Base-by-base conservation (phyloP, 2,329 filamentous ascomycete species). In the Ophidiomyces ophidiicola region DNA sequence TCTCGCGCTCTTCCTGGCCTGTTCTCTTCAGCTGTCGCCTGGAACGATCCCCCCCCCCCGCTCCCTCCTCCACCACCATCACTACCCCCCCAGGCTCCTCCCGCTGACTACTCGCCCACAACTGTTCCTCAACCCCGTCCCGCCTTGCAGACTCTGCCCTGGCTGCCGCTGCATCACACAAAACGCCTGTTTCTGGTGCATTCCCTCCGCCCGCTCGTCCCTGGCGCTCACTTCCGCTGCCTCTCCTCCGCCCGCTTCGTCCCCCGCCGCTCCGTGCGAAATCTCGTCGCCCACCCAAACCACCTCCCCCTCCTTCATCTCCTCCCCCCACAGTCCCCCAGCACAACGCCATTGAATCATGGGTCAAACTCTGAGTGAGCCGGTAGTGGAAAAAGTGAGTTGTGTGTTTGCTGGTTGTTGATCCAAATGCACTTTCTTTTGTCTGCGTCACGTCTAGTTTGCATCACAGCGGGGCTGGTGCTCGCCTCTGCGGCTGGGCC, bases 331-430 rank as follows among this genome's bases (percentile, higher is more conserved):
- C 42, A 45, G 41, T 46, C 45, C 43, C 44, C 48, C 36, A 41
- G 42, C 46, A 42, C 40, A 24, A 28, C 20, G 26, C 26, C 41
- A 46, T 49, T 47, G 53, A 58, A 71, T 60, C 67, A 98, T 98
- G 90, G 90, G 90, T 76, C 90, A 98, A 74, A 98, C 90, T 66
- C 80, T 98, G 60, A 96, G 88, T 58, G 90, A 98, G 73, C 90
- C 90, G 57, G 87, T 98, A 58, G 82, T 94, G 64, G 90, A 96
- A 62, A 98, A 98, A 87, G 90, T 98, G 74, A 62, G 75, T 48
- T 47, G 25, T 21, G 20, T 26, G 20, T 7, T 23, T 12, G 29
- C 11, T 19, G 25, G 12, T 24, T 32, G 28, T 30, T 25, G 36
- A 5, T 19, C 11, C 7, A 35, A 18, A 11, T 23, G 14, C 8